phyloP scores from a whole-genome alignment of 495 filamentous ascomycete species.

The Aspergillus leporis region DNA sequence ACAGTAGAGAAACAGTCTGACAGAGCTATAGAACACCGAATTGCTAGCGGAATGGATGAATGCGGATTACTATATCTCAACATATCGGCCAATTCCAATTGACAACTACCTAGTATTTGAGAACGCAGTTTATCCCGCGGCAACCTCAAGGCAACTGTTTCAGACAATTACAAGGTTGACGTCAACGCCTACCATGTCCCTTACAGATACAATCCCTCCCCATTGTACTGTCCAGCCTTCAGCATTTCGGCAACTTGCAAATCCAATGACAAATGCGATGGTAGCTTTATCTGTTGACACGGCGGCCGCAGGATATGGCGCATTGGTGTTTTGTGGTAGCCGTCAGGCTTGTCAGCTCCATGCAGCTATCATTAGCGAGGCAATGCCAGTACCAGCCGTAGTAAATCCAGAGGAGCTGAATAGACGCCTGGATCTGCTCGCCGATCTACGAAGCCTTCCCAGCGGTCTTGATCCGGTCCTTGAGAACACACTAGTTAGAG shows the following conservation, averaged over 20 bases:
- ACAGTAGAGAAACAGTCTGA: slow-evolving; percentile 15
- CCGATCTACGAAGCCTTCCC: slow-evolving; percentile 64
- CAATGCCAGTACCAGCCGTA: slow-evolving; percentile 50
- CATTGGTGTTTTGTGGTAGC: slow-evolving; percentile 74
- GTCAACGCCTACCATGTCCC: slow-evolving; percentile 30
- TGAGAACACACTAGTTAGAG: slow-evolving; percentile 61
- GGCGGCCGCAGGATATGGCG: slow-evolving; percentile 66
- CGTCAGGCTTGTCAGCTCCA: slow-evolving; percentile 65
- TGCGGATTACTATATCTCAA: slow-evolving; percentile 71
- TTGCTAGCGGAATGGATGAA: slow-evolving; percentile 71
- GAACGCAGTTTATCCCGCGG: slow-evolving; percentile 65
- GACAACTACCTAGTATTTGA: slow-evolving; percentile 78
- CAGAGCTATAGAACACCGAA: slow-evolving; percentile 59
- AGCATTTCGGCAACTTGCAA: slow-evolving; percentile 58
- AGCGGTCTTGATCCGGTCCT: slow-evolving; percentile 69
- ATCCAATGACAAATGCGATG: slow-evolving; percentile 66
- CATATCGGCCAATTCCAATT: slow-evolving; percentile 72
- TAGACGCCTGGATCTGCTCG: slow-evolving; percentile 64
- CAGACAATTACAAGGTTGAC: slow-evolving; percentile 59
- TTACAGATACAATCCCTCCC: slow-evolving; percentile 39
- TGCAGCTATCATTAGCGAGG: slow-evolving; percentile 62
- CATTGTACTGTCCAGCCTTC: slow-evolving; percentile 56
- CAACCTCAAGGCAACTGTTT: slow-evolving; percentile 61
- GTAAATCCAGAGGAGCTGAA: slow-evolving; percentile 51
- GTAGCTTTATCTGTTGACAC: slow-evolving; percentile 69